Percentiles rank a stretch among this genome's conserved stretches.
Evolutionary conservation across 1,139 yeast species (phyloP).

Genomic region (Suhomyces kunorum): DNA sequence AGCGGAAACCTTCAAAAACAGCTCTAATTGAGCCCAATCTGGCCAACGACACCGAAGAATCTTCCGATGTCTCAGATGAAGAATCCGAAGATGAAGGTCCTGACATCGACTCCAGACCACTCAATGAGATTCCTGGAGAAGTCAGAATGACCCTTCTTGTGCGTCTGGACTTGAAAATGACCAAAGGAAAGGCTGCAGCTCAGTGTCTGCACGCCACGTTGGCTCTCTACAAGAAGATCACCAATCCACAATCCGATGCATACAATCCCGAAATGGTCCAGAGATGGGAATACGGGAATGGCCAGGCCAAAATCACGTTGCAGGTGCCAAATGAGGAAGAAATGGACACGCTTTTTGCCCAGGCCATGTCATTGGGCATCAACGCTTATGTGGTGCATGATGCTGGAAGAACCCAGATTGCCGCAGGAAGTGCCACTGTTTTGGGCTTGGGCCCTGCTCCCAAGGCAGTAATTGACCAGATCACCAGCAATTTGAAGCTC

Average conservation of each 20-base stretch:
- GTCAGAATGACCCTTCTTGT: conserved; percentile 87
- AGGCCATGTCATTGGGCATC: conserved; percentile 77
- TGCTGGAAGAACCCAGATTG: conserved; percentile 96
- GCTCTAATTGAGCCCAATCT: conserved; percentile 1
- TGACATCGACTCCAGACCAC: conserved; percentile 55
- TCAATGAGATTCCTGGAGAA: conserved; percentile 71
- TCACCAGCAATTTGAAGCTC: conserved; percentile 76
- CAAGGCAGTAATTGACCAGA: conserved; percentile 72
- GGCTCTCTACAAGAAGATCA: conserved; percentile 76
- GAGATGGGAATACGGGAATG: conserved; percentile 77
- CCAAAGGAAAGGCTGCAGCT: conserved; percentile 95
- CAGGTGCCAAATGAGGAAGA: conserved; percentile 76
- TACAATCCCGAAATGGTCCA: conserved; percentile 59
- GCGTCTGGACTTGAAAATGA: conserved; percentile 87
- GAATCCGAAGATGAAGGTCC: conserved; percentile 44
- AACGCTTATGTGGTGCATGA: conserved; percentile 84
- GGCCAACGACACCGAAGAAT: conserved; percentile 15
- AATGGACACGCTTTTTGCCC: conserved; percentile 75
- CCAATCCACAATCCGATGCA: conserved; percentile 52
- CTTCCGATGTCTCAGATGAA: conserved; percentile 33
- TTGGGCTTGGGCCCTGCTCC: conserved; percentile 98
- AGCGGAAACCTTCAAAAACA: conserved; percentile 5
- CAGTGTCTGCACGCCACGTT: conserved; percentile 98
- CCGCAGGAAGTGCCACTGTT: conserved; percentile 93
- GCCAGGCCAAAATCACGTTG: conserved; percentile 94